phyloP scores from a whole-genome alignment of 352 stramenopile species.

The Stramenopiles sp. region DNA sequence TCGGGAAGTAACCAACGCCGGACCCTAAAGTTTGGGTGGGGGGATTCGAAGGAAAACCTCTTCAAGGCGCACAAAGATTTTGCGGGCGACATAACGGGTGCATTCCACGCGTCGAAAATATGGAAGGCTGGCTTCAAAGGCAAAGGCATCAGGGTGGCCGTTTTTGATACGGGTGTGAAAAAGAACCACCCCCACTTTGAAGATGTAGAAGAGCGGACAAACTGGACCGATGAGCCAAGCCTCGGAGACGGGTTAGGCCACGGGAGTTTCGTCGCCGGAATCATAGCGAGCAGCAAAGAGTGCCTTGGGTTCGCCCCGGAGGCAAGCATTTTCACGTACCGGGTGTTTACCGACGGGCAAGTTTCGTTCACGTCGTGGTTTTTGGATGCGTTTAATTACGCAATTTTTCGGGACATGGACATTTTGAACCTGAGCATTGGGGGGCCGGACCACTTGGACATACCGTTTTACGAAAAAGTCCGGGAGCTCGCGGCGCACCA shows the following conservation, averaged over 20 bases:
- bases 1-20: not conserved
- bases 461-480: conserved; percentile 64
- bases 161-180: conserved; percentile 58
- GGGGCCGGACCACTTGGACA: conserved; percentile 51
- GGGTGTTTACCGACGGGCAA: conserved; percentile 57
- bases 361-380: conserved; percentile 67
- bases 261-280: conserved; percentile 52
- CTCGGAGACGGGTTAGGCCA: conserved; percentile 47
- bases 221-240: conserved; percentile 58
- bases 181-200: conserved; percentile 26
- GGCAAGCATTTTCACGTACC: conserved; percentile 47
- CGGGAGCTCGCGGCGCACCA: conserved; percentile 47
- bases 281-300: conserved; percentile 37
- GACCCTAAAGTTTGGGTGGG: not conserved
- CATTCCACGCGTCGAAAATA: not conserved
- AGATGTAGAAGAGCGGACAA: conserved; percentile 44
- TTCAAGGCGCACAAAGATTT: not conserved
- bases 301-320: conserved; percentile 53
- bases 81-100: not conserved
- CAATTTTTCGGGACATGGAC: conserved; percentile 43
- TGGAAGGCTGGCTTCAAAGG: conserved; percentile 23
- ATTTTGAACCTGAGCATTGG: conserved; percentile 61
- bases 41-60: not conserved
- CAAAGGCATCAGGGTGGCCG: conserved; percentile 45
- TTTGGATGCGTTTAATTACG: conserved; percentile 66